A percentile compares a stretch with the other conserved stretches of the same genome.
These are phyloP conservation scores for Ogataea ramenticola DNA, from an alignment of 805 yeast genomes.

Conservation along the genomic window DNA sequence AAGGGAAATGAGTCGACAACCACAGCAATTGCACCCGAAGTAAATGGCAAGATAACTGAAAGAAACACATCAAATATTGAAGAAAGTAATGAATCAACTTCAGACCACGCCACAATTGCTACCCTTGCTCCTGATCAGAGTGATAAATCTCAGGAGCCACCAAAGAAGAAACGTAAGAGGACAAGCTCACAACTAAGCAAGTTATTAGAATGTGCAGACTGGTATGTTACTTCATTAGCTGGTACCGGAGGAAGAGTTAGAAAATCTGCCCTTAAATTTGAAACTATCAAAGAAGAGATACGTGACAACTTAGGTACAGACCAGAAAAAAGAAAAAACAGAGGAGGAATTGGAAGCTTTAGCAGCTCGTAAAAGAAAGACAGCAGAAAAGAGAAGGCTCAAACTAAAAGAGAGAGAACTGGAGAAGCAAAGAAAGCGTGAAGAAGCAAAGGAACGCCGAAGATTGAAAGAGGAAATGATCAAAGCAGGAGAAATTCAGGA, in stretches of 20 bases:
- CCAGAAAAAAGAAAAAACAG: not conserved
- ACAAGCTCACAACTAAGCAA: conserved; percentile 4
- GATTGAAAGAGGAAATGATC: not conserved
- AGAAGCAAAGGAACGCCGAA: not conserved
- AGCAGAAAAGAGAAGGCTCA: not conserved
- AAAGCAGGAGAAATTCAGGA: not conserved
- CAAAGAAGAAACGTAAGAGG: not conserved
- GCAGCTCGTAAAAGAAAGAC: no score
- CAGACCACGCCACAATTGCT: no score
- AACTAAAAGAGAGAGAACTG: not conserved
- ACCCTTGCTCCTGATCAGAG: no score
- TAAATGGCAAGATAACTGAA: no score
- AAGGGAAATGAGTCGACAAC: no score
- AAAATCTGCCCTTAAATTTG: conserved; percentile 8
- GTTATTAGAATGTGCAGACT: conserved; percentile 19
- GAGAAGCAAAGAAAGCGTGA: not conserved
- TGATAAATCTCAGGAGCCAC: not conserved
- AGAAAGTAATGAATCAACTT: no score
- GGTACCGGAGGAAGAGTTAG: conserved; percentile 4
- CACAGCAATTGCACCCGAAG: no score
- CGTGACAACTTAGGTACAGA: not conserved
- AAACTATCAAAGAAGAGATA: conserved; percentile 5
- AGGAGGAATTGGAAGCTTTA: no score
- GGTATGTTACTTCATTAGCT: conserved; percentile 17
- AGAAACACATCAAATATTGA: no score